Evolutionary conservation across 2,329 filamentous ascomycete species (phyloP), one percentile per base, ranked within the genome.

Genomic region (Xylaria sp.): DNA sequence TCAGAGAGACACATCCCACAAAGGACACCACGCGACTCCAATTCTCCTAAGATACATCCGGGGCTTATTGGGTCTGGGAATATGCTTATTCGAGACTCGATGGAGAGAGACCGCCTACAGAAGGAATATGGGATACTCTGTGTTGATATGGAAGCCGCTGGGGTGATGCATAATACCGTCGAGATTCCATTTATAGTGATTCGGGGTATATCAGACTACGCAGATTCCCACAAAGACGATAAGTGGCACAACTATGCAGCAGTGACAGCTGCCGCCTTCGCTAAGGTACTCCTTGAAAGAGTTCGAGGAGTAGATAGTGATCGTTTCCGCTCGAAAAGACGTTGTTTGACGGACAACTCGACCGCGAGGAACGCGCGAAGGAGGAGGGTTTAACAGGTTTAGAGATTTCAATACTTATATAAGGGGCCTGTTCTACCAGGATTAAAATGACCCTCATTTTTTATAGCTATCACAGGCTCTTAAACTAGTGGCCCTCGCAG

Each of bases 81-180:
- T 38, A 54, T 9, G 38, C 37, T 54, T 15, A 44, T 54, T n/a
- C 21, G 23, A 44, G 51, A 54, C 13, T 43, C 51, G n/a, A 11
- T 33, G n/a, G 21, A 54, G 15, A 54, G 51, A 15, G 51, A 58
- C 38, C 17, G 31, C 8, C n/a, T 52, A 1, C 15, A 21, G 4
- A 48, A 48, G 29, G 17, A 48, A 35, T 37, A 46, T 15, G 47
- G 33, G 6, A 44, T 58, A 3, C 9, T 58, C 1, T 58, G 47
- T n/a, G 31, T 58, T 19, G 55, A 58, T n/a, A 58, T 58, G 55
- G 55, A 58, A 10, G 55, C 55, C 6, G 55, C 55, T 9, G 55
- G 55, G 11, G 47, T 52, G 15, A 19, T 58, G n/a, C n/a, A n/a
- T n/a, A n/a, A n/a, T n/a, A 37, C 38, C 10, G 25, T 15, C 40